phyloP scores from a whole-genome alignment of 2,329 filamentous ascomycete genomes.

The Drechslera avenae region DNA sequence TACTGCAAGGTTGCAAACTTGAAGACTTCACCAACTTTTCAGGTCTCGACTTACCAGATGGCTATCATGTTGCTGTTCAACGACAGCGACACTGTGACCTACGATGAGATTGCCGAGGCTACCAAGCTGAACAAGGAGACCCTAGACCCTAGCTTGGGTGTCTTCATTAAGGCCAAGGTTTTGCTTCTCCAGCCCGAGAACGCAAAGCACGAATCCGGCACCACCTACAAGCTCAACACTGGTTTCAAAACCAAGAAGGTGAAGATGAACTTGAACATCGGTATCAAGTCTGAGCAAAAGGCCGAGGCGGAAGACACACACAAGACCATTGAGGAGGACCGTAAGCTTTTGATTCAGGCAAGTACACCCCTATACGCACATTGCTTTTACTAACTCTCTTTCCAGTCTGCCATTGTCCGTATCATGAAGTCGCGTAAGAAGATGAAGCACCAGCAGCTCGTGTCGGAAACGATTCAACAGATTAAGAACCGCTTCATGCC shows the following conservation, averaged over 20 bases:
- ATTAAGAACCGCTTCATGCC: constrained; percentile 92
- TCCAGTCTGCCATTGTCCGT: constrained; percentile 92
- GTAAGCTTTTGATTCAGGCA: constrained; percentile 96
- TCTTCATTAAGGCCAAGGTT: constrained; percentile 93
- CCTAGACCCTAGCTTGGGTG: constrained; percentile 81
- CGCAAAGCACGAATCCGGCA: constrained; percentile 77
- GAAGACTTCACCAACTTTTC: constrained; percentile 94
- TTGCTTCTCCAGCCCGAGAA: constrained; percentile 72
- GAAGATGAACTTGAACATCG: constrained; percentile 93
- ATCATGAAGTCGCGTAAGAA: constrained; percentile 99
- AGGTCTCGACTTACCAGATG: constrained; percentile 98
- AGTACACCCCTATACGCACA: constrained; percentile 43
- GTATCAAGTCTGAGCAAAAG: constrained; percentile 93
- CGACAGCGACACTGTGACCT: constrained; percentile 81
- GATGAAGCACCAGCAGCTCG: constrained; percentile 95
- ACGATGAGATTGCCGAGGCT: constrained; percentile 82
- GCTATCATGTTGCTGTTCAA: constrained; percentile 94
- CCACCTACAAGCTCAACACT: constrained; percentile 83
- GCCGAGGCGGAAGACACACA: constrained; percentile 96
- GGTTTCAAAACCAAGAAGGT: constrained; percentile 99
- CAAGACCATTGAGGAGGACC: constrained; percentile 98
- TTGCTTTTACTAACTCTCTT: constrained; percentile 37
- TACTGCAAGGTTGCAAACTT: constrained; percentile 70
- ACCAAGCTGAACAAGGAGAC: constrained; percentile 82
- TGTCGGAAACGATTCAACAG: constrained; percentile 93